phyloP scores from a whole-genome alignment of 192 early-diverging fungal species.

The Ambispora gerdemannii region DNA sequence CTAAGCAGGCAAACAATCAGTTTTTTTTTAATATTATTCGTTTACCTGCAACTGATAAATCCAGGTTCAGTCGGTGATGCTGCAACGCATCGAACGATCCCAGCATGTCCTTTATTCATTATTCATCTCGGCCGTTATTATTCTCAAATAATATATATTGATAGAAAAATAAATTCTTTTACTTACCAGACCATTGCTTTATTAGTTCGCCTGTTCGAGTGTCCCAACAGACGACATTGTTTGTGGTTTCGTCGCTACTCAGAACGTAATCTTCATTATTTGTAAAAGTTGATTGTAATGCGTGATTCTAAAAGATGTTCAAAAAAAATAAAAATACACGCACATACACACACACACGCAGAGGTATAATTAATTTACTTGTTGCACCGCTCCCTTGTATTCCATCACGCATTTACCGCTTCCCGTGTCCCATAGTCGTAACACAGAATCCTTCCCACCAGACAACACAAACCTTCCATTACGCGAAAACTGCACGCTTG shows the following conservation, averaged over 20 bases:
- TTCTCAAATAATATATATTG: no score
- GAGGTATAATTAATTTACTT: constrained; percentile 33
- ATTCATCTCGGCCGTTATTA: no score
- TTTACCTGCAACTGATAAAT: constrained; percentile 57
- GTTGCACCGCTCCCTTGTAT: constrained; percentile 66
- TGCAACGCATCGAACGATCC: constrained; percentile 54
- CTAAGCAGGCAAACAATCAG: no score
- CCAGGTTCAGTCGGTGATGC: constrained; percentile 61
- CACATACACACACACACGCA: neutral
- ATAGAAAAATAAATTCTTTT: neutral
- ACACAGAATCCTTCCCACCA: constrained; percentile 71
- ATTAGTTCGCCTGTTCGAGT: constrained; percentile 59
- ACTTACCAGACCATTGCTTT: constrained; percentile 46
- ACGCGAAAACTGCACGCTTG: constrained; percentile 70
- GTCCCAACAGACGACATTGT: constrained; percentile 69
- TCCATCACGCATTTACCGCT: constrained; percentile 68
- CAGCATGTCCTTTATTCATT: constrained; percentile 51
- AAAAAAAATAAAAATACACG: neutral
- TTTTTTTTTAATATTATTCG: no score
- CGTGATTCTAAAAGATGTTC: constrained; percentile 32
- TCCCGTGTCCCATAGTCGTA: constrained; percentile 80
- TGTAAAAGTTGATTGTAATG: constrained; percentile 53
- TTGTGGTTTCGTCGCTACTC: constrained; percentile 62
- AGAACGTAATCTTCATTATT: constrained; percentile 72
- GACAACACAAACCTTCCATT: constrained; percentile 75